Evolutionary conservation across 2,329 filamentous ascomycete species (phyloP), one percentile per base, ranked within the genome.

Genomic region (Colletotrichum sp.): DNA sequence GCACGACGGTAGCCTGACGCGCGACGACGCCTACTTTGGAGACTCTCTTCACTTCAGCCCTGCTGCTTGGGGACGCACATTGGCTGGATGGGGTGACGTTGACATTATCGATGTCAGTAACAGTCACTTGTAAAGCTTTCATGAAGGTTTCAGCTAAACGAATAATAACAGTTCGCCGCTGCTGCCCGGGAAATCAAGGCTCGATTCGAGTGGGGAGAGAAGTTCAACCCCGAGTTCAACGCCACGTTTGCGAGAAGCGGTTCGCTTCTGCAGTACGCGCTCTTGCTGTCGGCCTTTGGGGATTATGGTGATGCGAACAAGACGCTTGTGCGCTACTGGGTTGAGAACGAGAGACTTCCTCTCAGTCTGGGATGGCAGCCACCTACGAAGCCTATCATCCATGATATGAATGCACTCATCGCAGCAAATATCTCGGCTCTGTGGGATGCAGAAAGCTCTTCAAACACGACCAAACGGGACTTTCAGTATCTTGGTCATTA

Each of bases 1-100:
- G 72, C 82, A 83, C 71, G 82, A 84, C 72, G 82, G 81, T 44
- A 81, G 79, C 36, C 72, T 84, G 3, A 81, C 77, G 68, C 78
- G 83, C 39, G 78, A 79, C 59, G 82, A 84, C 71, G 49, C 78
- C 34, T 76, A 77, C 73, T 80, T 80, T 34, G 82, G 82, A 32
- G 79, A 83, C 76, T 82, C 81, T 72, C 77, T 81, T 66, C 80
- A 78, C 52, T 84, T 84, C 69, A 77, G 80, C 57, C 72, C 78
- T 8, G 77, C 78, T 13, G 78, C 82, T 21, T 84, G 79, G 78
- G 78, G 69, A 12, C 69, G 69, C 30, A 64, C 26, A 68, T 75
- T 8, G 72, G 79, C 15, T 64, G 76, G 4, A 36, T 76, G 24
- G 69, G 69, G 60, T 10, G 60, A 71, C 13, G 21, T 44, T 24